Evolutionary conservation across 2,329 filamentous ascomycete species (phyloP).

Genomic region (Aspergillus pseudoglaucus): DNA sequence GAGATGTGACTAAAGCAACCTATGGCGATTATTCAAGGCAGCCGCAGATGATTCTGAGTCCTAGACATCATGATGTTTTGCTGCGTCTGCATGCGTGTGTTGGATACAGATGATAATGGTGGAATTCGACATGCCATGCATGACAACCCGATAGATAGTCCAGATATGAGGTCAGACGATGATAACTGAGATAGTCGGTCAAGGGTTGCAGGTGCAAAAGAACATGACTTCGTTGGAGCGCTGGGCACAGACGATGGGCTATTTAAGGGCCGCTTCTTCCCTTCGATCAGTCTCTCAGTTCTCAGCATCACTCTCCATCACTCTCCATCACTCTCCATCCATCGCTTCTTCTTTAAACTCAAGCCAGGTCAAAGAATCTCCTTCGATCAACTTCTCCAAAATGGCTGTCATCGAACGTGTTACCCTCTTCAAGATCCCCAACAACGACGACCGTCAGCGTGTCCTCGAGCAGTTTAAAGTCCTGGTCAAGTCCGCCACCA

Average conservation of each 20-base stretch:
- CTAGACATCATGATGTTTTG: too few species aligned
- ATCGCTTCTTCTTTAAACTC: background rate
- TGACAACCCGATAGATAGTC: too few species aligned
- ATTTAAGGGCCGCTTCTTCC: background rate
- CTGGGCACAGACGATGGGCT: background rate
- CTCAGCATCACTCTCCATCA: background rate
- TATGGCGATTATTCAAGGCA: too few species aligned
- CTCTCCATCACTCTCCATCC: background rate
- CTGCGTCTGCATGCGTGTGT: too few species aligned
- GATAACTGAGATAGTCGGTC: too few species aligned
- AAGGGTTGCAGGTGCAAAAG: too few species aligned
- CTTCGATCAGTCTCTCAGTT: background rate
- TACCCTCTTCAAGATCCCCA: constrained; percentile 43
- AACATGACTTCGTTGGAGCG: background rate
- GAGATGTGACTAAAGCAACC: too few species aligned
- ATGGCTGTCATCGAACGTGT: constrained; percentile 33
- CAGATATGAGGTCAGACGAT: too few species aligned
- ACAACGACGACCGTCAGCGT: constrained; percentile 29
- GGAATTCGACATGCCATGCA: too few species aligned
- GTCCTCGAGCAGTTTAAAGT: constrained; percentile 32
- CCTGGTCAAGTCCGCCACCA: constrained; percentile 20
- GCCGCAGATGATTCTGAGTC: too few species aligned
- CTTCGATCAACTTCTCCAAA: background rate
- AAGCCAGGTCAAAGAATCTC: background rate
- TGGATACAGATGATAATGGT: too few species aligned